These are phyloP conservation scores for Aspergillus ustus DNA, from an alignment of 2,329 filamentous ascomycete species.

Conservation along the genomic window DNA sequence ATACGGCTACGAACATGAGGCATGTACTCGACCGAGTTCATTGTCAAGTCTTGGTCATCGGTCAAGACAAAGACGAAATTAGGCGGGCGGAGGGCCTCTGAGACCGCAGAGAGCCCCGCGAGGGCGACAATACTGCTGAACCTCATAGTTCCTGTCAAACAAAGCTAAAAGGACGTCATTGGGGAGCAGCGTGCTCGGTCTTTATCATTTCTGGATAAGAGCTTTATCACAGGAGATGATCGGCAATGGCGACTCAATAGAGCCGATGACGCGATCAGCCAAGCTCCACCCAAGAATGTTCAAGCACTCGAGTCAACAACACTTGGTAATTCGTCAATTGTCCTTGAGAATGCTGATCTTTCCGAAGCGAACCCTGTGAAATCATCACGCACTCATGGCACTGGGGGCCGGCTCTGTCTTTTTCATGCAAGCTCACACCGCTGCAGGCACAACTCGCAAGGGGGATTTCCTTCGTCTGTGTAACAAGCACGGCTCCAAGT, in stretches of 20 bases:
- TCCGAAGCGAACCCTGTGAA: neutral
- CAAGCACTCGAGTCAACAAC: neutral
- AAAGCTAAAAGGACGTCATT: neutral
- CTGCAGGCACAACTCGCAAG: neutral
- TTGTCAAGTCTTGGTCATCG: constrained; percentile 65
- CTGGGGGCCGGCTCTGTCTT: neutral
- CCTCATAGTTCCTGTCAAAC: neutral
- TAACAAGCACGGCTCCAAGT: neutral
- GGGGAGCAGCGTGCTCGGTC: neutral
- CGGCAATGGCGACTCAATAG: constrained; percentile 6
- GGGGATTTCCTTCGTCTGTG: neutral
- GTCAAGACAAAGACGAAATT: constrained; percentile 72
- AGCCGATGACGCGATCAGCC: constrained; percentile 10
- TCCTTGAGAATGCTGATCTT: neutral
- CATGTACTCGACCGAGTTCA: constrained; percentile 56
- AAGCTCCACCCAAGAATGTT: neutral
- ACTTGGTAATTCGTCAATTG: neutral
- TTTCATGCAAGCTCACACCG: neutral
- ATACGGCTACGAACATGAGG: constrained; percentile 36
- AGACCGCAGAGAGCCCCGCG: neutral
- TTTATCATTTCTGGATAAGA: neutral
- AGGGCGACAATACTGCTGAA: constrained; percentile 6
- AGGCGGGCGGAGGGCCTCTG: constrained; percentile 28
- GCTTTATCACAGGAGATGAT: neutral
- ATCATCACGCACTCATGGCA: neutral